Percentiles rank a stretch among this genome's conserved stretches.
Evolutionary conservation across 345 rosid species (phyloP).

Genomic region (Bruguiera gymnorhiza): DNA sequence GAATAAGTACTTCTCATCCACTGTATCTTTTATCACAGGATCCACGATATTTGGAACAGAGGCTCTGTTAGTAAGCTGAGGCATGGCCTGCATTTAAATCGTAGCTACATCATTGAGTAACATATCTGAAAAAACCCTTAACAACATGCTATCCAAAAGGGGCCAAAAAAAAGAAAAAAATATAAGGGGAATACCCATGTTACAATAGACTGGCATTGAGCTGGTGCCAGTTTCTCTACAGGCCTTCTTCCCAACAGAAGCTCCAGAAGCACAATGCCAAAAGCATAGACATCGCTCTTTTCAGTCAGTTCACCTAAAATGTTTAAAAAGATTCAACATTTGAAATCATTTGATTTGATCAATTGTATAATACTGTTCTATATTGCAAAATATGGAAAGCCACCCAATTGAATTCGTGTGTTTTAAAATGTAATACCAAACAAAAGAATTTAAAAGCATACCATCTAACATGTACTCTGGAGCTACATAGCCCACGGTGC

Average conservation of each 20-base stretch:
- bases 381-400: too few species aligned
- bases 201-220: slow-evolving; percentile 90
- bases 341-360: too few species aligned
- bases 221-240: slow-evolving; percentile 76
- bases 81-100: slow-evolving; percentile 77
- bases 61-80: slow-evolving; percentile 88
- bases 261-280: slow-evolving; percentile 93
- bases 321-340: too few species aligned
- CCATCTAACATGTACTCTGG: slow-evolving; percentile 94
- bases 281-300: slow-evolving; percentile 96
- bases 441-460: slow-evolving; percentile 23
- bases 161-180: too few species aligned
- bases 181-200: slow-evolving; percentile 60
- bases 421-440: too few species aligned
- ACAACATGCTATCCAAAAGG: not conserved
- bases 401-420: too few species aligned
- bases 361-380: too few species aligned
- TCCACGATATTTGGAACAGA: slow-evolving; percentile 81
- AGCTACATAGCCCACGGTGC: slow-evolving; percentile 93
- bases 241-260: slow-evolving; percentile 84
- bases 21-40: slow-evolving; percentile 66
- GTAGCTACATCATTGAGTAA: slow-evolving; percentile 8
- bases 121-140: not conserved
- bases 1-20: slow-evolving; percentile 82
- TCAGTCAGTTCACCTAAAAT: slow-evolving; percentile 75